Conservation (phyloP, 2,329 filamentous ascomycete genomes). For the Sporothrix protearum region DNA sequence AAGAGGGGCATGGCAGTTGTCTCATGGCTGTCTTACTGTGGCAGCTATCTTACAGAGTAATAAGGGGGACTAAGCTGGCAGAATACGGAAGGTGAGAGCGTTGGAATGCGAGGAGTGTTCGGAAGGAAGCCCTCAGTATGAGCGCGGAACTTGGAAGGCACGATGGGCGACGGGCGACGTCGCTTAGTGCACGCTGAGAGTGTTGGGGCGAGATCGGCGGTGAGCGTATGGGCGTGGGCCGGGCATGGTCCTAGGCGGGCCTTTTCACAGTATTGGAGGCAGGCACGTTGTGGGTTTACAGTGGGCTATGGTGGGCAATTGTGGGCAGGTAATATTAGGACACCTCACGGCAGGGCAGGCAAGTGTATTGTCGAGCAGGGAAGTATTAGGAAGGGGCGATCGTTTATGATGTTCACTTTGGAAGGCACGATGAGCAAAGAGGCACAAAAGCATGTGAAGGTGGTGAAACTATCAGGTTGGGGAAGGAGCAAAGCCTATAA, state of each 20-base stretch:
- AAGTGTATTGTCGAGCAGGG: not conserved
- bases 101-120: not conserved
- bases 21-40: not conserved
- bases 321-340: not conserved
- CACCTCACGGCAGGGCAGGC: not conserved
- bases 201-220: slow-evolving; percentile 22
- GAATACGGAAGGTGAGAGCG: not conserved
- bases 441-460: not conserved
- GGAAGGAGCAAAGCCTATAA: slow-evolving; percentile 5
- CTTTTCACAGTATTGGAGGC: not conserved
- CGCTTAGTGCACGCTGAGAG: not conserved
- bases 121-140: slow-evolving; percentile 4
- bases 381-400: slow-evolving; percentile 5
- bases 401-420: not conserved
- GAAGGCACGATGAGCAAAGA: not conserved
- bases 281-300: slow-evolving; percentile 6
- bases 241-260: not conserved
- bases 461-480: not conserved
- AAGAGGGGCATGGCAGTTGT: not conserved
- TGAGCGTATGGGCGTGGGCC: slow-evolving; percentile 11
- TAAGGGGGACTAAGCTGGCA: not conserved
- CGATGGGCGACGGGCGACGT: not conserved
- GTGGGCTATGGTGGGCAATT: not conserved
- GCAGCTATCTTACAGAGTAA: not conserved
- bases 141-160: not conserved